These are phyloP conservation scores for Globisporangium heterothallicum DNA, from an alignment of 352 stramenopile species.

Conservation along the genomic window DNA sequence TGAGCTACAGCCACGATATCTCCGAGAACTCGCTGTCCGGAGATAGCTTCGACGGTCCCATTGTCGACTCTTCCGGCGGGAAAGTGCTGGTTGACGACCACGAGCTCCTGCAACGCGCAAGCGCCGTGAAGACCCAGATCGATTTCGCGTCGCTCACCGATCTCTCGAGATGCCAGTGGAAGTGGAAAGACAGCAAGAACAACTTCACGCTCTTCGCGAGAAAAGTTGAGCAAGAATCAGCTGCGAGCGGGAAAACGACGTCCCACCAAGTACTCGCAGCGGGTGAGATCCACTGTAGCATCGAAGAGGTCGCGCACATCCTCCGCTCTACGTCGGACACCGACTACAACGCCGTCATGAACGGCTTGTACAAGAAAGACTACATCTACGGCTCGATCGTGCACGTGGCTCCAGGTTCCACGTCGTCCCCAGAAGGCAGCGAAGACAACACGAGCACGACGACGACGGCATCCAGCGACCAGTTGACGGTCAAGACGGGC, in stretches of 20 bases:
- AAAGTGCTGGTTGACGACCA: conserved; percentile 23
- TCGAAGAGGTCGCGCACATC: conserved; percentile 14
- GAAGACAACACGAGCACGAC: conserved; percentile 12
- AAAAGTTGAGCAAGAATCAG: not conserved
- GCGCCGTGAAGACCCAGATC: conserved; percentile 13
- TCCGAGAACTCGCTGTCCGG: not conserved
- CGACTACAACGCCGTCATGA: conserved; percentile 36
- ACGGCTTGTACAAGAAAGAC: conserved; percentile 27
- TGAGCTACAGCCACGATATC: not conserved
- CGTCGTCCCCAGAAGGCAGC: not conserved
- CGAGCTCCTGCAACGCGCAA: conserved; percentile 27
- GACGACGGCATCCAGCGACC: conserved; percentile 10
- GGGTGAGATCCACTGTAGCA: conserved; percentile 13
- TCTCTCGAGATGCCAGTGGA: conserved; percentile 11
- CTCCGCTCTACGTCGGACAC: conserved; percentile 24
- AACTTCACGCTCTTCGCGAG: conserved; percentile 6
- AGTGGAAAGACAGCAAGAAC: conserved; percentile 20
- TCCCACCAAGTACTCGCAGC: conserved; percentile 11
- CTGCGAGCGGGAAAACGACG: not conserved
- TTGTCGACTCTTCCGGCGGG: not conserved
- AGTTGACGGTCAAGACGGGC: conserved; percentile 31
- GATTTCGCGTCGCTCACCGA: conserved; percentile 20
- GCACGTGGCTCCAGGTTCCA: conserved; percentile 4
- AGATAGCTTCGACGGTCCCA: not conserved
- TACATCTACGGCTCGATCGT: conserved; percentile 51